phyloP scores from a whole-genome alignment of 768 basidiomycete genomes.

The Suillus sp. region DNA sequence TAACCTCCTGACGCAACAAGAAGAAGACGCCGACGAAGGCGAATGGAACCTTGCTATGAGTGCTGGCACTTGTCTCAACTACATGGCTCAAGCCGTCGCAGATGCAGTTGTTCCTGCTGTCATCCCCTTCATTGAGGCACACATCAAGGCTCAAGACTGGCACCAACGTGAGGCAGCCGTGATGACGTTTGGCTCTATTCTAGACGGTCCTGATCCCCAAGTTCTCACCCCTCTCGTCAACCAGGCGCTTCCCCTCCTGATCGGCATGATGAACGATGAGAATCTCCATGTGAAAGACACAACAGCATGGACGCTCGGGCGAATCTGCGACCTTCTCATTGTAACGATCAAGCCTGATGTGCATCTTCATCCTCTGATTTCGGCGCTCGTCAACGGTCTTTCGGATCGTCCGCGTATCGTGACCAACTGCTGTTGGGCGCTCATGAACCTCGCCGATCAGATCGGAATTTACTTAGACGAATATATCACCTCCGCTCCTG shows the following conservation, averaged over 20 bases:
- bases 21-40: conserved; percentile 96
- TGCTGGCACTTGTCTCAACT: conserved; percentile 86
- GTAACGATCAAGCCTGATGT: conserved; percentile 85
- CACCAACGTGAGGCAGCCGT: conserved; percentile 94
- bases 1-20: conserved; percentile 85
- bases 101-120: conserved; percentile 90
- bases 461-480: conserved; percentile 71
- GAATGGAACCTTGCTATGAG: conserved; percentile 99
- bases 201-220: conserved; percentile 91
- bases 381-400: conserved; percentile 81
- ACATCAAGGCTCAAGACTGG: conserved; percentile 94
- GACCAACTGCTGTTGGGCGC: conserved; percentile 93
- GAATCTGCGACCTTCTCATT: conserved; percentile 90
- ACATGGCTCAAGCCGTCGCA: conserved; percentile 87
- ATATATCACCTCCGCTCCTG: conserved; percentile 49
- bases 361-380: conserved; percentile 81
- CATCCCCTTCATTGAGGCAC: conserved; percentile 96
- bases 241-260: conserved; percentile 91
- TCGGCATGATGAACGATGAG: conserved; percentile 91
- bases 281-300: conserved; percentile 93
- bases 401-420: conserved; percentile 82
- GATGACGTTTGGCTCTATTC: conserved; percentile 97
- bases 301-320: conserved; percentile 95
- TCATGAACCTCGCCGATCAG: conserved; percentile 95
- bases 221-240: conserved; percentile 89